Evolutionary conservation across 495 filamentous ascomycete species (phyloP).

Genomic region (Hypoxylon intermedium): DNA sequence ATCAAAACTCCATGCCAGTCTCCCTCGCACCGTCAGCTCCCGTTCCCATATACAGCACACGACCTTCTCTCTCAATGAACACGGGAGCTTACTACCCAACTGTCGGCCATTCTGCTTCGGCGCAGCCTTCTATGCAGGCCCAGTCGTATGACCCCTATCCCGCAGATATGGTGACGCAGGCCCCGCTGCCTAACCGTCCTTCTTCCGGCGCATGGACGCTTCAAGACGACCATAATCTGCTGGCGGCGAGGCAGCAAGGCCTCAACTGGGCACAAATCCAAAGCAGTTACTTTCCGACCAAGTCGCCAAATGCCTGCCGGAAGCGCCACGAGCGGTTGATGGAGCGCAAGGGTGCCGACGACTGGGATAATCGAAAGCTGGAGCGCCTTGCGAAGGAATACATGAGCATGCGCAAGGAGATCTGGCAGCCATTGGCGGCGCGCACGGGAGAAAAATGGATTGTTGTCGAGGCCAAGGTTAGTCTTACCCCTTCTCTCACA

Average conservation of each 20-base stretch:
- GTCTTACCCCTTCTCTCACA: conserved; percentile 30
- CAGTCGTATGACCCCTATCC: conserved; percentile 50
- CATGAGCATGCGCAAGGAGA: conserved; percentile 70
- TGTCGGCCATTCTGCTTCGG: conserved; percentile 35
- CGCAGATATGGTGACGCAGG: conserved; percentile 42
- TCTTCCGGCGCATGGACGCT: conserved; percentile 67
- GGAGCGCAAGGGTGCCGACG: conserved; percentile 68
- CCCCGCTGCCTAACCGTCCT: conserved; percentile 51
- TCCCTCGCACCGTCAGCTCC: conserved; percentile 43
- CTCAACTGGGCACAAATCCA: conserved; percentile 79
- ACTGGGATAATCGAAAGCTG: conserved; percentile 72
- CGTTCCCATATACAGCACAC: conserved; percentile 41
- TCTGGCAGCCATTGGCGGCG: conserved; percentile 70
- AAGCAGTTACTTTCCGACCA: conserved; percentile 69
- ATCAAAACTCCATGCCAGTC: conserved; percentile 39
- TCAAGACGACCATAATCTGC: conserved; percentile 68
- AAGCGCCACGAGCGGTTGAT: conserved; percentile 79
- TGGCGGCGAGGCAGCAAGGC: conserved; percentile 66
- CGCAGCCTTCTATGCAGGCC: conserved; percentile 41
- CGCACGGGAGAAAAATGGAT: conserved; percentile 73
- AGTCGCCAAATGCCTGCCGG: conserved; percentile 79
- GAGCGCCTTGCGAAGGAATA: conserved; percentile 72
- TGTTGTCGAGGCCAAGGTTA: conserved; percentile 72
- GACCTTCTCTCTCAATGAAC: conserved; percentile 37
- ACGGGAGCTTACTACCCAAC: conserved; percentile 38